These are phyloP conservation scores for Halophytophthora polymorphica DNA, from an alignment of 352 stramenopile species.

Conservation along the genomic window DNA sequence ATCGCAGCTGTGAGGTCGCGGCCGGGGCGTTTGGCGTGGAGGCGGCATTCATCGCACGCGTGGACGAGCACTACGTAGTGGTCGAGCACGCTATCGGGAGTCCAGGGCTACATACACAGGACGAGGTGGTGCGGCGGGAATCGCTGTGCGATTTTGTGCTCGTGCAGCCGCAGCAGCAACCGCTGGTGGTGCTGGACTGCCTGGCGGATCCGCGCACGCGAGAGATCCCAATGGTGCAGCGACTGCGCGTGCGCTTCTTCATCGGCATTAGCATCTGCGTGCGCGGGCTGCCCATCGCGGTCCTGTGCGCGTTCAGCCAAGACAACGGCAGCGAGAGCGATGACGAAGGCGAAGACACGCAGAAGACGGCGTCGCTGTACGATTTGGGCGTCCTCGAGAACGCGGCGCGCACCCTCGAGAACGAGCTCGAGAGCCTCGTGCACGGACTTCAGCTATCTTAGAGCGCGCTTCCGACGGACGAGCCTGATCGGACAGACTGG, in stretches of 20 bases:
- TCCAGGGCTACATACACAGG: slow-evolving; percentile 17
- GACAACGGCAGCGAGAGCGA: slow-evolving; percentile 21
- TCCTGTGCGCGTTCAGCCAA: slow-evolving; percentile 53
- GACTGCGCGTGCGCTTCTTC: slow-evolving; percentile 51
- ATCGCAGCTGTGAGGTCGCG: slow-evolving; percentile 49
- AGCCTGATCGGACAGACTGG: background rate
- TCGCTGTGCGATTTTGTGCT: slow-evolving; percentile 62
- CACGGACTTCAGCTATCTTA: slow-evolving; percentile 36
- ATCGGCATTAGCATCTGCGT: slow-evolving; percentile 47
- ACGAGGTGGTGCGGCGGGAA: slow-evolving; percentile 38
- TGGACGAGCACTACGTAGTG: slow-evolving; percentile 43
- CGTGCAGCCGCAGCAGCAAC: slow-evolving; percentile 34
- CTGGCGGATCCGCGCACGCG: slow-evolving; percentile 38
- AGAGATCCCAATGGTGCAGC: slow-evolving; percentile 57
- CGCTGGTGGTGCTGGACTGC: slow-evolving; percentile 49
- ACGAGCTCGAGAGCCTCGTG: slow-evolving; percentile 44
- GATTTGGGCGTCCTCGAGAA: slow-evolving; percentile 39
- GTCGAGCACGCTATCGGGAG: slow-evolving; percentile 50
- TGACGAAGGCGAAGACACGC: slow-evolving; percentile 12
- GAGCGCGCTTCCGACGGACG: background rate
- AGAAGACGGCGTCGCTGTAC: slow-evolving; percentile 27
- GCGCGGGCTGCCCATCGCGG: slow-evolving; percentile 49
- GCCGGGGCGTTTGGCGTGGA: slow-evolving; percentile 41
- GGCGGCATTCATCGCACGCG: slow-evolving; percentile 50
- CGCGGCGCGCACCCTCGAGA: slow-evolving; percentile 38